These are phyloP conservation scores for Bonnemaisonia californica DNA, from an alignment of 31 red algal genomes.

Conservation along the genomic window DNA sequence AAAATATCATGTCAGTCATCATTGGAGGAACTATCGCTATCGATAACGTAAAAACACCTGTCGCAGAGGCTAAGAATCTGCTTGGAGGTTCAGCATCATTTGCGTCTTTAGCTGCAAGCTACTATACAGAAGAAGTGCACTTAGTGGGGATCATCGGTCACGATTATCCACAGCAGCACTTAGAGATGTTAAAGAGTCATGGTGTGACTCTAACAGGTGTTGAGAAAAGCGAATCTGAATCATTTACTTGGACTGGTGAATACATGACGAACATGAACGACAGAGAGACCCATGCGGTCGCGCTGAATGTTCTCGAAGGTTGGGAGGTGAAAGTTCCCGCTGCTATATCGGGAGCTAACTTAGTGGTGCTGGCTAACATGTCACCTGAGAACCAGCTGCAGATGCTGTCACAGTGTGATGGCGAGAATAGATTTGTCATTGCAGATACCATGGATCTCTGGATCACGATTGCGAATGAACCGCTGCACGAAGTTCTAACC, in stretches of 20 bases:
- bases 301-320: conserved; percentile 14
- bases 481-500: neutral
- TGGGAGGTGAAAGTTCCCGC: conserved; percentile 6
- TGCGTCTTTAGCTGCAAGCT: conserved; percentile 13
- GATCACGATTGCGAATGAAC: conserved; percentile 14
- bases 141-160: conserved; percentile 15
- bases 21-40: conserved; percentile 16
- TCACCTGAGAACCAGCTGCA: conserved; percentile 13
- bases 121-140: neutral
- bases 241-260: conserved; percentile 17
- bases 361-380: conserved; percentile 24
- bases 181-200: neutral
- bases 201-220: conserved; percentile 7
- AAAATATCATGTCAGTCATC: neutral
- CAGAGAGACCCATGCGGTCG: neutral
- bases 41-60: conserved; percentile 11
- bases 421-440: conserved; percentile 3
- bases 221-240: neutral
- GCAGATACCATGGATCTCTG: conserved; percentile 24
- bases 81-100: conserved; percentile 7
- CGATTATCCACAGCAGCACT: conserved; percentile 14
- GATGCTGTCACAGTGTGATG: conserved; percentile 7
- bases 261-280: conserved; percentile 2
- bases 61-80: neutral
- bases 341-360: neutral